Percentiles rank a stretch among this genome's conserved stretches.
phyloP scores from a whole-genome alignment of 2,329 filamentous ascomycete species.

The Conoideocrella luteorostrata region DNA sequence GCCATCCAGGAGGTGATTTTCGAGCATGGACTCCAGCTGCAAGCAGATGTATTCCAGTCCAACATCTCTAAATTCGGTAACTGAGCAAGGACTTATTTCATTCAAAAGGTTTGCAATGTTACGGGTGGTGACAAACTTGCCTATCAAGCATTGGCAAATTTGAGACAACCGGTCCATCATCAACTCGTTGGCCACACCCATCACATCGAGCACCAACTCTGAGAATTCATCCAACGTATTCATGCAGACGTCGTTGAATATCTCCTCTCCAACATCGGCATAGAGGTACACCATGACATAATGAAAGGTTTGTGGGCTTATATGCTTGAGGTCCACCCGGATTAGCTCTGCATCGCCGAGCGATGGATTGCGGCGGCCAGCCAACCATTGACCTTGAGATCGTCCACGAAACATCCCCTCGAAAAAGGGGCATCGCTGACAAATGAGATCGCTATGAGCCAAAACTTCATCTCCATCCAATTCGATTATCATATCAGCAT shows the following conservation, averaged over 20 bases:
- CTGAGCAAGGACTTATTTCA: constrained; percentile 74
- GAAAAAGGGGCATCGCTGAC: constrained; percentile 87
- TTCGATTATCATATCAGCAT: constrained; percentile 73
- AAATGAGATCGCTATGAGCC: constrained; percentile 73
- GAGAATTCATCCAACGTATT: constrained; percentile 75
- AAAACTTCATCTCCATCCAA: constrained; percentile 65
- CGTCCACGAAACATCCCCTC: constrained; percentile 84
- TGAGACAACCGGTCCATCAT: constrained; percentile 91
- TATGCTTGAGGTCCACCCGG: constrained; percentile 75
- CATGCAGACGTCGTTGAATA: constrained; percentile 73
- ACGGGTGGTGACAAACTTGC: constrained; percentile 74
- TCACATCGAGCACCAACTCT: constrained; percentile 84
- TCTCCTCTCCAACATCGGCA: constrained; percentile 68
- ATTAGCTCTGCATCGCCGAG: constrained; percentile 40
- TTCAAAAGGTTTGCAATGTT: constrained; percentile 85
- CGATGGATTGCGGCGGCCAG: constrained; percentile 51
- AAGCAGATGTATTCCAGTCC: constrained; percentile 87
- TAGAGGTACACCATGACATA: constrained; percentile 80
- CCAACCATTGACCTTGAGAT: constrained; percentile 78
- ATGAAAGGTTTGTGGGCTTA: constrained; percentile 65
- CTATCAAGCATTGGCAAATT: constrained; percentile 79
- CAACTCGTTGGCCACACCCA: constrained; percentile 84
- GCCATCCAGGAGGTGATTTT: constrained; percentile 80
- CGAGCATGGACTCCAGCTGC: constrained; percentile 85
- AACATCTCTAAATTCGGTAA: constrained; percentile 80